Conservation (phyloP, 2,329 filamentous ascomycete species). For the Calonectria multiphialidica region DNA sequence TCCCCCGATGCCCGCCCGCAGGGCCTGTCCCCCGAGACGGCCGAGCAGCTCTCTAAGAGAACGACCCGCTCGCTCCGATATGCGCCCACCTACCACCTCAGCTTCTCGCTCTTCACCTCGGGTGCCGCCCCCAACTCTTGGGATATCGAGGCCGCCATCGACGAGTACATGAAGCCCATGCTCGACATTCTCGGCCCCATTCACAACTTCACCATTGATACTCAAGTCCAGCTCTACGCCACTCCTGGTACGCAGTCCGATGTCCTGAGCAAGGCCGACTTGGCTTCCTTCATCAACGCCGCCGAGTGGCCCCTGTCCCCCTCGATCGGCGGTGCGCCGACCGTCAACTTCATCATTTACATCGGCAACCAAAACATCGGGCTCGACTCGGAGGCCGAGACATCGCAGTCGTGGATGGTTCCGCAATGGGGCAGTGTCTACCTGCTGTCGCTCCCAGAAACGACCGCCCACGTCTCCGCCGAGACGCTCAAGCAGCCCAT, state of each 20-base stretch:
- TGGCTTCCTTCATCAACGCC: slow-evolving; percentile 96
- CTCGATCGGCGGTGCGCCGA: slow-evolving; percentile 92
- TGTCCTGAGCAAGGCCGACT: slow-evolving; percentile 83
- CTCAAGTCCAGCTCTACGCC: slow-evolving; percentile 96
- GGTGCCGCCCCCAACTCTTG: slow-evolving; percentile 84
- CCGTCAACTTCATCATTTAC: slow-evolving; percentile 95
- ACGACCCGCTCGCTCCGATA: slow-evolving; percentile 91
- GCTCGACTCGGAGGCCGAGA: slow-evolving; percentile 57
- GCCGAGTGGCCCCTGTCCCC: slow-evolving; percentile 97
- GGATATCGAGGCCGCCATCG: slow-evolving; percentile 88
- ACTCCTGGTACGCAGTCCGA: slow-evolving; percentile 71
- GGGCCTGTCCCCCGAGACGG: slow-evolving; percentile 62
- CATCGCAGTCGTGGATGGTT: slow-evolving; percentile 83
- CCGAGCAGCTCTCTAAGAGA: slow-evolving; percentile 73
- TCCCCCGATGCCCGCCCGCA: slow-evolving; percentile 57
- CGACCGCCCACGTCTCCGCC: slow-evolving; percentile 66
- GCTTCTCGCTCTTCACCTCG: slow-evolving; percentile 93
- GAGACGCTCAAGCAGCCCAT: slow-evolving; percentile 82
- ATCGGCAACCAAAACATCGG: slow-evolving; percentile 82
- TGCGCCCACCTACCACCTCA: slow-evolving; percentile 92
- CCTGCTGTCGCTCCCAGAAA: slow-evolving; percentile 63
- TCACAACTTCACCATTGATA: slow-evolving; percentile 96
- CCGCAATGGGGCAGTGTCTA: slow-evolving; percentile 91
- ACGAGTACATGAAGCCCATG: slow-evolving; percentile 85
- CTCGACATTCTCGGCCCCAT: slow-evolving; percentile 84